Evolutionary conservation across 2,329 filamentous ascomycete species (phyloP), one percentile per base, ranked within the genome.

Genomic region (Neodidymelliopsis sp.): DNA sequence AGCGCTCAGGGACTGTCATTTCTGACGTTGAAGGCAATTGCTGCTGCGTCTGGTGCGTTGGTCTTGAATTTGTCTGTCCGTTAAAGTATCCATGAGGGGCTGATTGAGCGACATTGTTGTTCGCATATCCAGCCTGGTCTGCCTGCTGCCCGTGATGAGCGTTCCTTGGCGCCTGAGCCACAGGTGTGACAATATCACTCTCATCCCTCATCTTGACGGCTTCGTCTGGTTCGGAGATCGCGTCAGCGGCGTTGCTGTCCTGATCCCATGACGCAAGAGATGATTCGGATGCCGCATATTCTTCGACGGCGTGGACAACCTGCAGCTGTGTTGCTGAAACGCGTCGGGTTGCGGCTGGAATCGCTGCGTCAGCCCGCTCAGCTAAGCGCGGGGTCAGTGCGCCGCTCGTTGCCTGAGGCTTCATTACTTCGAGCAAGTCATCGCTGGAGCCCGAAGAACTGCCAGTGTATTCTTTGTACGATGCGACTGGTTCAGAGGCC

Each of bases 191-290:
- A 20, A 62, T 51, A 38, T 62, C 53, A 47, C 55, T 56, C 20
- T 66, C 62, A 52, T 66, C 59, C 34, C 53, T 59, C 57, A 63
- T 61, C 42, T 62, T 63, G 49, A 57, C 59, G 31, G 53, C 41
- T 42, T 59, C 56, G 45, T 58, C 62, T 20, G 54, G 57, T 40
- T 62, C 65, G 10, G 60, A 62, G 13, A 59, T 62, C 41, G 66
- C 63, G 27, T 59, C 62, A 41, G 57, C 57, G 25, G 42, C 44
- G 43, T 57, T 45, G 38, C 63, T 66, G 37, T 67, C 62, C 46
- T 61, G 62, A 19, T 67, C 63, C 63, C 63, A 69, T 60, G 67
- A 68, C 40, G 63, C 62, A 48, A 63, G 47, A 29, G 69, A 70
- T 35, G 68, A 67, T 53, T 57, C 58, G 31, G 63, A 65, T 31